Percentiles rank a stretch among this genome's conserved stretches.
Evolutionary conservation across 768 basidiomycete genomes (phyloP).

Genomic region (Boletellus emodensis): DNA sequence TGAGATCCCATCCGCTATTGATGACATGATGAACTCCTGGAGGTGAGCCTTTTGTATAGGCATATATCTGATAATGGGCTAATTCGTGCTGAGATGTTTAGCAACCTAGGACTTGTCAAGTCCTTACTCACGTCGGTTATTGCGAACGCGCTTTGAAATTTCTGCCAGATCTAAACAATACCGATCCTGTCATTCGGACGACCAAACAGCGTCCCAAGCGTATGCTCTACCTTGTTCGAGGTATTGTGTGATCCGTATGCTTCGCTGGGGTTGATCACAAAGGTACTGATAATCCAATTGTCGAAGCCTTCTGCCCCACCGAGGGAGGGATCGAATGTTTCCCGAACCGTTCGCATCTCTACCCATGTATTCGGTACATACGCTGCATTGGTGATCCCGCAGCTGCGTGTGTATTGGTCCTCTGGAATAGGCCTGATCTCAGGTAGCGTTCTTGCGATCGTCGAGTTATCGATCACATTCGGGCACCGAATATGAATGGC

Average conservation of each 20-base stretch:
- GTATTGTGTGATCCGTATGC: slow-evolving; percentile 44
- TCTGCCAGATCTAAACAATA: slow-evolving; percentile 19
- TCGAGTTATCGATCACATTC: slow-evolving; percentile 19
- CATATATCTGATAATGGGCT: slow-evolving; percentile 29
- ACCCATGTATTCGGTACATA: slow-evolving; percentile 36
- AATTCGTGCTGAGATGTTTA: background rate
- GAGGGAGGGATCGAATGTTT: slow-evolving; percentile 31
- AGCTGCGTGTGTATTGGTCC: slow-evolving; percentile 14
- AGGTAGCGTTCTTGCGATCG: slow-evolving; percentile 28
- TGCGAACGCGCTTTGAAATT: slow-evolving; percentile 18
- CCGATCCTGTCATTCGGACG: background rate
- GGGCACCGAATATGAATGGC: slow-evolving; percentile 36
- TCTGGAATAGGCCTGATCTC: slow-evolving; percentile 35
- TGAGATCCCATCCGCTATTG: slow-evolving; percentile 43
- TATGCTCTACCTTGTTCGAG: slow-evolving; percentile 31
- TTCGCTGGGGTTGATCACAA: slow-evolving; percentile 42
- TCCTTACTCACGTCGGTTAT: slow-evolving; percentile 20
- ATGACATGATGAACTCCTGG: slow-evolving; percentile 35
- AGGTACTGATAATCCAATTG: slow-evolving; percentile 33
- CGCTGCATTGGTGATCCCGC: slow-evolving; percentile 25
- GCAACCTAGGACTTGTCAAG: background rate
- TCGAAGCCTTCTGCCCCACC: slow-evolving; percentile 43
- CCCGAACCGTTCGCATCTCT: slow-evolving; percentile 32
- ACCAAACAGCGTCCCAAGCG: background rate
- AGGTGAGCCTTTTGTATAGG: slow-evolving; percentile 17